Conservation (phyloP, 2,329 filamentous ascomycete genomes). For the Verticillium zaregamsianum region DNA sequence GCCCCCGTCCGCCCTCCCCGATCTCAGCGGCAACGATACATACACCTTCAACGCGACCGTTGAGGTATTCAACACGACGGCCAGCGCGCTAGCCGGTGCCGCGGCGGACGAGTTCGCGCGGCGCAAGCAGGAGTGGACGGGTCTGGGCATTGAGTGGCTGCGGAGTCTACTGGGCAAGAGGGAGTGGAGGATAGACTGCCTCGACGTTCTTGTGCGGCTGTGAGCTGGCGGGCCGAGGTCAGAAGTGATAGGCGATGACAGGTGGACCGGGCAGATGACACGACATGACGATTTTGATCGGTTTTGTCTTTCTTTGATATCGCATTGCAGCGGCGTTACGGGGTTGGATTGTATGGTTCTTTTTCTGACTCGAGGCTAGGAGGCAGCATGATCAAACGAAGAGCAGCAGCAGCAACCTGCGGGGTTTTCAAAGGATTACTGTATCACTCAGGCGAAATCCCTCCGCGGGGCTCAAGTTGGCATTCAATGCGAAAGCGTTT, state of each 20-base stretch:
- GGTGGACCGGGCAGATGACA: neutral
- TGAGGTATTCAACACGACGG: slow-evolving; percentile 66
- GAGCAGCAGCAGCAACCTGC: neutral
- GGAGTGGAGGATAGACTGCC: slow-evolving; percentile 87
- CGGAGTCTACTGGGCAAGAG: slow-evolving; percentile 74
- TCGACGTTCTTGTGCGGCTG: slow-evolving; percentile 81
- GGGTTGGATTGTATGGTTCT: neutral
- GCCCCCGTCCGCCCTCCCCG: slow-evolving; percentile 28
- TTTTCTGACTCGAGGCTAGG: neutral
- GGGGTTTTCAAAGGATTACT: neutral
- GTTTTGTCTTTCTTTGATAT: neutral
- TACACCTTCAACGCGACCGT: slow-evolving; percentile 43
- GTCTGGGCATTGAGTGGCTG: slow-evolving; percentile 81
- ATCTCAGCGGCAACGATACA: slow-evolving; percentile 16
- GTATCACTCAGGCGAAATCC: neutral
- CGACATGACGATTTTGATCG: neutral
- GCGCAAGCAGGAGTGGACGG: slow-evolving; percentile 63
- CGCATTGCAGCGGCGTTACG: neutral
- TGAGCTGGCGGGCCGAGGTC: slow-evolving; percentile 28
- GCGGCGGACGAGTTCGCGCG: slow-evolving; percentile 59
- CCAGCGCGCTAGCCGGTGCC: slow-evolving; percentile 61
- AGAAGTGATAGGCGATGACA: neutral
- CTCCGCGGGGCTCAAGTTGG: no score
- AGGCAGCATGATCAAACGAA: neutral
- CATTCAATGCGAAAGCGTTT: no score